Base-by-base conservation (phyloP, 78 protist genomes). In the Creolimax fragrantissima region DNA sequence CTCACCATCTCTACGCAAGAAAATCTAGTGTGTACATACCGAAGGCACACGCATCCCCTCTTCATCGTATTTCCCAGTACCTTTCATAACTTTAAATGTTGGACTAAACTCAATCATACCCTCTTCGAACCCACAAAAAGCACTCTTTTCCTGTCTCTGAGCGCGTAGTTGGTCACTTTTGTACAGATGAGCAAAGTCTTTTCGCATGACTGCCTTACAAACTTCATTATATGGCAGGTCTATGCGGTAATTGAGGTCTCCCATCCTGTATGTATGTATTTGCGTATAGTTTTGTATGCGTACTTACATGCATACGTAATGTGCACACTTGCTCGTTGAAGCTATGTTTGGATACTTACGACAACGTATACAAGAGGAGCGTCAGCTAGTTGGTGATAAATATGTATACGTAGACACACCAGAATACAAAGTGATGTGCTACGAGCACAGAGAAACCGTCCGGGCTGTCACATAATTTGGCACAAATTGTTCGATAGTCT, bases 171-270 rank as follows among this genome's bases (percentile, higher is more conserved):
- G 74, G 74, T 58, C 74, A 17, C 11, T 58, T 17, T 32, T 58
- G 74, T 1, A 58, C 74, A 58, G 74, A 58, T 58, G 74, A 17
- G 74, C 74, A 58, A 32, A 58, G 74, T 58, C 24, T 24, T 58
- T 17, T 1, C 24, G 74, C 74, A 24, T 1, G 1, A 58, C 24
- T 24, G 24, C 39, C 74, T 17, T 24, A 58, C 74, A 24, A 0
- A 58, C 74, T 32, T 17, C 11, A 24, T 58, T 24, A 24, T 58
- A 24, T 11, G 86, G 7, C 86, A 11, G 17, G 2, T 83, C 86
- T 83, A 83, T 83, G 86, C 86, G 86, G 86, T 83, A 83, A 41
- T 83, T 83, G 41, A 83, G 7, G 86, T 83, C 86, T 39, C 86
- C 86, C 86, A 83, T 83, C 86, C 86, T 83, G 86, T 24, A 11